A percentile compares a stretch with the other conserved stretches of the same genome.
Conservation (phyloP, 805 yeast species). For the Ogataea wickerhamii region DNA sequence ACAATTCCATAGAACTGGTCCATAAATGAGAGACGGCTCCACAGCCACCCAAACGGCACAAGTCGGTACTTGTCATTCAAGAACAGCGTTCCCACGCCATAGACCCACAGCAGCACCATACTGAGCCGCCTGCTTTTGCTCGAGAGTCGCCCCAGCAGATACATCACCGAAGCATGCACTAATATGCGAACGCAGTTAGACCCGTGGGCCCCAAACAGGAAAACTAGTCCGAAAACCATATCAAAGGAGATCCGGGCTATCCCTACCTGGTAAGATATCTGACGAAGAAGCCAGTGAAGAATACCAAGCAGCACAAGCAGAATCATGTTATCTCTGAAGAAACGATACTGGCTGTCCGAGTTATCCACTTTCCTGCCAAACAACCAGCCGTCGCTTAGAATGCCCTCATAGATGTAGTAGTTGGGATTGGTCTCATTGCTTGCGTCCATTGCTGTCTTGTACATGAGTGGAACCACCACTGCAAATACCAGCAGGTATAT, state of each 20-base stretch:
- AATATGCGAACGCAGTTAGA: constrained; percentile 60
- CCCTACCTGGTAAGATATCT: constrained; percentile 25
- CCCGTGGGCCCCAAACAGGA: constrained; percentile 77
- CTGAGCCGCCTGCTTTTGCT: constrained; percentile 38
- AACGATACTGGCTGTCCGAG: constrained; percentile 84
- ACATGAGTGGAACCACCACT: constrained; percentile 77
- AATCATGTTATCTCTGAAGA: constrained; percentile 78
- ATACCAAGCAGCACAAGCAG: constrained; percentile 52
- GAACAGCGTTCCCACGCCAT: constrained; percentile 75
- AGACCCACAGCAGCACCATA: constrained; percentile 58
- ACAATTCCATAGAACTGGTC: constrained; percentile 77
- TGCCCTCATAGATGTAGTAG: constrained; percentile 56
- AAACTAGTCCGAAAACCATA: constrained; percentile 62
- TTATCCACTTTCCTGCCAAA: constrained; percentile 89
- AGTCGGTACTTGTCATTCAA: constrained; percentile 66
- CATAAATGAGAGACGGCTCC: constrained; percentile 42
- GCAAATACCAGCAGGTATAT: constrained; percentile 61
- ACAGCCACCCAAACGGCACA: constrained; percentile 44
- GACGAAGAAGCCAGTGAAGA: constrained; percentile 54
- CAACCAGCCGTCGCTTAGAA: constrained; percentile 81
- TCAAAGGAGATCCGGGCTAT: constrained; percentile 62
- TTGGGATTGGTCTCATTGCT: constrained; percentile 73
- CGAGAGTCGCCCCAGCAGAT: constrained; percentile 40
- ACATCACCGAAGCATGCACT: constrained; percentile 55
- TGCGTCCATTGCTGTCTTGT: constrained; percentile 76